Evolutionary conservation across 2,329 filamentous ascomycete species (phyloP).

Genomic region (Epichloe hybrida): DNA sequence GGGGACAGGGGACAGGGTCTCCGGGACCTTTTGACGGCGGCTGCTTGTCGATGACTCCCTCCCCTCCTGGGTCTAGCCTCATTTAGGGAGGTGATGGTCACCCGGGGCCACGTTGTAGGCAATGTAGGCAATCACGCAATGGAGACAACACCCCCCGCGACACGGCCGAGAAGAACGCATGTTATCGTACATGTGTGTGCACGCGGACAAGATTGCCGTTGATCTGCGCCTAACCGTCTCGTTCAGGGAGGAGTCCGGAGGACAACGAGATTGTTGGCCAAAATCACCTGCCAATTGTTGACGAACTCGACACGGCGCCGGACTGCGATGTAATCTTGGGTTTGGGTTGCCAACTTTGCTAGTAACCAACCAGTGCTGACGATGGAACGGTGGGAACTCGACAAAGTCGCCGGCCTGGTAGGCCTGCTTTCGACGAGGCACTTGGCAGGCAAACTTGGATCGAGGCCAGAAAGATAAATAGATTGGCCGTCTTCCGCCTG

Average conservation of each 20-base stretch:
- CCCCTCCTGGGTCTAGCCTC: neutral
- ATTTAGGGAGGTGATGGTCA: too few relatives aligned
- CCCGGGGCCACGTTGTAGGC: too few relatives aligned
- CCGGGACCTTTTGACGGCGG: too few relatives aligned
- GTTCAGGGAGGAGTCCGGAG: constrained; percentile 4
- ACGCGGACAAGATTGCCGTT: neutral
- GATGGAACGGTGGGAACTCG: neutral
- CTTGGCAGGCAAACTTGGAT: neutral
- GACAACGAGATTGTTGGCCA: neutral
- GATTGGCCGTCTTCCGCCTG: neutral
- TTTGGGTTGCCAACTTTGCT: neutral
- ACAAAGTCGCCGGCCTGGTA: neutral
- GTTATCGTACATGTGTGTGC: neutral
- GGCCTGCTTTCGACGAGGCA: neutral
- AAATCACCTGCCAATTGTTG: neutral
- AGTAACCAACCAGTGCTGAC: neutral
- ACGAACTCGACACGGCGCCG: neutral
- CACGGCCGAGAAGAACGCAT: too few relatives aligned
- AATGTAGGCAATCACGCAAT: neutral
- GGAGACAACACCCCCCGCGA: neutral
- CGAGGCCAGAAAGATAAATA: neutral
- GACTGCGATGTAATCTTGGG: neutral
- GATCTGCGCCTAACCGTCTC: constrained; percentile 5
- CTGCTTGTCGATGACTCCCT: too few relatives aligned
- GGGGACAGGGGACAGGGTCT: too few relatives aligned